Evolutionary conservation across 1,284 basidiomycete species (phyloP).

Genomic region (Tilletia setariae): DNA sequence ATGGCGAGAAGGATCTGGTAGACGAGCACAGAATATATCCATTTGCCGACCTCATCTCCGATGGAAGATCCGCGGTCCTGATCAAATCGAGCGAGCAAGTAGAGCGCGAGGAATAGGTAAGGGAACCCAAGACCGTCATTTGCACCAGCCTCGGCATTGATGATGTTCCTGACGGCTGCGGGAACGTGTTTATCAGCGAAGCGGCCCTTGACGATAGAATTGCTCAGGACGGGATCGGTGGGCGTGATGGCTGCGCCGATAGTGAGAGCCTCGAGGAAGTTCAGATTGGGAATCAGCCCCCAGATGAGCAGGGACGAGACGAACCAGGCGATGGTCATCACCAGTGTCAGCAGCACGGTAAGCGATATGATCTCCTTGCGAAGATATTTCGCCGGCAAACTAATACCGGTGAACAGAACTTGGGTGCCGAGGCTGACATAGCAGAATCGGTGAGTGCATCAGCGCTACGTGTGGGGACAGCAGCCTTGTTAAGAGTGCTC

Average conservation of each 20-base stretch:
- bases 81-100: slow-evolving; percentile 39
- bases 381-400: slow-evolving; percentile 53
- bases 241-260: slow-evolving; percentile 56
- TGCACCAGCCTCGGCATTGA: slow-evolving; percentile 56
- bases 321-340: slow-evolving; percentile 57
- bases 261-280: slow-evolving; percentile 54
- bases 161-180: slow-evolving; percentile 53
- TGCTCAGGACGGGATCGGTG: slow-evolving; percentile 56
- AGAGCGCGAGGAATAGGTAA: slow-evolving; percentile 54
- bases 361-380: slow-evolving; percentile 50
- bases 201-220: slow-evolving; percentile 54
- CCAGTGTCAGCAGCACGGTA: slow-evolving; percentile 49
- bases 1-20: slow-evolving; percentile 55
- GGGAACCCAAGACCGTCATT: slow-evolving; percentile 56
- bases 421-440: slow-evolving; percentile 38
- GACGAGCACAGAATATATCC: slow-evolving; percentile 55
- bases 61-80: slow-evolving; percentile 41
- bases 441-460: not conserved
- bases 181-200: slow-evolving; percentile 57
- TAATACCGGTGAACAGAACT: slow-evolving; percentile 56
- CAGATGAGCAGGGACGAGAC: slow-evolving; percentile 53
- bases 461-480: not conserved
- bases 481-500: not conserved
- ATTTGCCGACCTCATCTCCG: slow-evolving; percentile 50
- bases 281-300: slow-evolving; percentile 52